Base-by-base conservation (phyloP, 352 stramenopile genomes). In the Globisporangium takayamanum region DNA sequence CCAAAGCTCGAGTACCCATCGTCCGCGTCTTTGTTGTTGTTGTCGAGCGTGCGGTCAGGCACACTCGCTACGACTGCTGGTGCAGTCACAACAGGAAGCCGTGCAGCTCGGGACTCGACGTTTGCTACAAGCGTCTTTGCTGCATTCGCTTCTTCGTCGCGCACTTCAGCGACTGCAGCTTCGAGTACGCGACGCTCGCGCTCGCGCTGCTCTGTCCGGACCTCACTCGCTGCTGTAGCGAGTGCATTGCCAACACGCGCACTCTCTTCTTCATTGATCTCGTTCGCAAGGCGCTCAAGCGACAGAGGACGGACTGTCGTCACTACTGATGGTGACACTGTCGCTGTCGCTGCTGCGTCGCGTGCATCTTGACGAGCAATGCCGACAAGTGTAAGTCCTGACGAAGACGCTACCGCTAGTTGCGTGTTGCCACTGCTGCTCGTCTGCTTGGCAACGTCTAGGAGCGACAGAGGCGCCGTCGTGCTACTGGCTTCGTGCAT, bases 1-100 rank as follows among this genome's bases (percentile, higher is more conserved):
- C 74, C 72, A 66, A 88, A 88, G 57, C 75, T 89, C 28, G 76
- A 89, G 61, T 88, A 88, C 16, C 70, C 75, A 47, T 75, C 67
- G 3, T 69, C 69, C 11, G 74, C 67, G 3, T 69, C 44, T 5
- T 7, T 20, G 41, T n/a, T 46, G 14, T 74, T 60, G 12, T 72
- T 54, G 10, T 56, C 37, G 28, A 33, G 28, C 28, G 28, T 6
- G 28, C 28, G 3, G 28, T 5, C 42, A 65, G 28, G 10, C 48
- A 41, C 10, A 16, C 11, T 11, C 51, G 25, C 10, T 18, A 3
- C 11, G 2, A 22, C 7, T 41, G 37, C 54, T 61, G 53, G 12
- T 22, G 58, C n/a, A 30, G 45, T 33, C 45, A 56, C 26, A 36
- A 39, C 22, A 44, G 42, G 14, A 42, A 12, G 6, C 30, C 5